phyloP scores from a whole-genome alignment of 192 early-diverging fungal genomes.

The Linderina pennispora region DNA sequence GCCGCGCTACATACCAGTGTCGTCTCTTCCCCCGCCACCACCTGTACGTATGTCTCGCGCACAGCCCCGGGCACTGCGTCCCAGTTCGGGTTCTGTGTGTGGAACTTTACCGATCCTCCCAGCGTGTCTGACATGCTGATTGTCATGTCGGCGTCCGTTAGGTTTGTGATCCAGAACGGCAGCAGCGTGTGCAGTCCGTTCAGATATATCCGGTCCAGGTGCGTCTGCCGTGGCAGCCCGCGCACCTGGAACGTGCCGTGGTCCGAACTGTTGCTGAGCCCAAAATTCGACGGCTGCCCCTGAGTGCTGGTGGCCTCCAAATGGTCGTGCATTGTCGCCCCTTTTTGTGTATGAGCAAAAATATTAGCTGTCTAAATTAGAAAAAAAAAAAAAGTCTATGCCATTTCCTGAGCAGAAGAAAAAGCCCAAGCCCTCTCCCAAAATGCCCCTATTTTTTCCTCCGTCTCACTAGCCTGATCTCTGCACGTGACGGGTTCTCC shows the following conservation, averaged over 20 bases:
- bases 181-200: conserved; percentile 37
- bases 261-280: conserved; percentile 6
- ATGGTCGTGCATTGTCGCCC: too few relatives aligned
- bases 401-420: too few relatives aligned
- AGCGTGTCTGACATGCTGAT: conserved; percentile 6
- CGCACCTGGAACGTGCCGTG: conserved; percentile 26
- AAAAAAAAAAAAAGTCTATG: neutral
- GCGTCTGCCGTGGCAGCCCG: conserved; percentile 19
- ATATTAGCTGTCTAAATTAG: neutral
- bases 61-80: conserved; percentile 8
- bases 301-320: too few relatives aligned
- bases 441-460: too few relatives aligned
- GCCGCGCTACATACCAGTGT: conserved; percentile 24
- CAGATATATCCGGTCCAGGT: conserved; percentile 36
- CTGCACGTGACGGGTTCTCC: too few relatives aligned
- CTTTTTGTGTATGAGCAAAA: neutral
- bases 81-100: conserved; percentile 43
- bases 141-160: conserved; percentile 2
- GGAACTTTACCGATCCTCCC: conserved; percentile 14
- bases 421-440: too few relatives aligned
- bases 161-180: conserved; percentile 40
- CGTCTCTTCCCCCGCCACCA: conserved; percentile 7
- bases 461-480: too few relatives aligned
- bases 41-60: conserved; percentile 22
- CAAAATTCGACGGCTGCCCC: conserved; percentile 19